These are phyloP conservation scores for Ceratocystis cubensis DNA, from an alignment of 2,329 filamentous ascomycete species.

Conservation along the genomic window DNA sequence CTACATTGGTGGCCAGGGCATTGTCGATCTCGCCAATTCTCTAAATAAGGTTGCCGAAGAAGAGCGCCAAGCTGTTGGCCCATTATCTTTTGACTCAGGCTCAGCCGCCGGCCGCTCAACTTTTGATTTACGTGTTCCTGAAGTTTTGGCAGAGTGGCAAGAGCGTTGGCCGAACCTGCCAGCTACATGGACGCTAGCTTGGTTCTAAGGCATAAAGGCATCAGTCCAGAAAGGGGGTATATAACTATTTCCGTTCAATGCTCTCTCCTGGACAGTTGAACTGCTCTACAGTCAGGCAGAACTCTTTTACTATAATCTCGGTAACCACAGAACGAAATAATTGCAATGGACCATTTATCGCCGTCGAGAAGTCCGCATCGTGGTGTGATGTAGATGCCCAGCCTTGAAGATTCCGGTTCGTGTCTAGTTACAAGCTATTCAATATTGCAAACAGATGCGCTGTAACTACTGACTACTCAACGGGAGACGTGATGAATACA, in stretches of 20 bases:
- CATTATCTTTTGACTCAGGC: constrained; percentile 56
- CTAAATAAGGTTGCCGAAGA: constrained; percentile 69
- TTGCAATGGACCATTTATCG: too few relatives aligned
- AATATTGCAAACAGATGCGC: too few relatives aligned
- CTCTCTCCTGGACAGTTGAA: too few relatives aligned
- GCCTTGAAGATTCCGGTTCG: too few relatives aligned
- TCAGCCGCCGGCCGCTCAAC: constrained; percentile 53
- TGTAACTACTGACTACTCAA: too few relatives aligned
- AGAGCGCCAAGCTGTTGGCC: constrained; percentile 56
- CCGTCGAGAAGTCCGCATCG: too few relatives aligned
- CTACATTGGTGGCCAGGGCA: constrained; percentile 75
- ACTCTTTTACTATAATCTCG: constrained; percentile 4
- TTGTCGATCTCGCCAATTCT: constrained; percentile 76
- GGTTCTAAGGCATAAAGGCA: constrained; percentile 50
- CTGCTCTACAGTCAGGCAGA: neutral
- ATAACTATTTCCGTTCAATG: too few relatives aligned
- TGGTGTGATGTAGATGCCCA: too few relatives aligned
- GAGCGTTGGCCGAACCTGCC: constrained; percentile 87
- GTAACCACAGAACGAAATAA: constrained; percentile 15
- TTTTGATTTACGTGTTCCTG: constrained; percentile 88
- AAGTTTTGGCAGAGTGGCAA: constrained; percentile 86
- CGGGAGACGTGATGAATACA: too few relatives aligned
- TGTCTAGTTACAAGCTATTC: too few relatives aligned
- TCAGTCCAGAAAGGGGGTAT: neutral
- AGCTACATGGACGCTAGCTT: constrained; percentile 85